Evolutionary conservation across 2,329 filamentous ascomycete species (phyloP).

Genomic region (Colletotrichum cordylinicola): DNA sequence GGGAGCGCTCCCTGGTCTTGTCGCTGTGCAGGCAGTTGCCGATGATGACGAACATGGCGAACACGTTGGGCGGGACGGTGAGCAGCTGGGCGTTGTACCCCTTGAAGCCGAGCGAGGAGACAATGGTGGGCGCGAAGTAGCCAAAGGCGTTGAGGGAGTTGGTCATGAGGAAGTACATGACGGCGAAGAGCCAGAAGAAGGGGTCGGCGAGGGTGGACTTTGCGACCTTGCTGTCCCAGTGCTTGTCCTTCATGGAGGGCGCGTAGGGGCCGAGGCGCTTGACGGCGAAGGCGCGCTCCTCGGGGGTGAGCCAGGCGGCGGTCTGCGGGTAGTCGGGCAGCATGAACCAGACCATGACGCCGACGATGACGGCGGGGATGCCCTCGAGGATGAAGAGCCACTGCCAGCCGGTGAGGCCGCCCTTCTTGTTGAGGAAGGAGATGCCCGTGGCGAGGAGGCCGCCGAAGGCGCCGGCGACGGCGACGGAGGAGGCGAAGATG

Average conservation of each 20-base stretch:
- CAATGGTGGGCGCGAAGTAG: conserved; percentile 40
- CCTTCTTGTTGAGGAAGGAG: conserved; percentile 49
- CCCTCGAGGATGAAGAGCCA: conserved; percentile 68
- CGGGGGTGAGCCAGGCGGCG: conserved; percentile 34
- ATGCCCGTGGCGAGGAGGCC: conserved; percentile 62
- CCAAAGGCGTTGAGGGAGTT: conserved; percentile 40
- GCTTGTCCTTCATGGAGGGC: conserved; percentile 38
- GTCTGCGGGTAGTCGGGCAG: conserved; percentile 40
- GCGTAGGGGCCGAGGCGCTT: conserved; percentile 39
- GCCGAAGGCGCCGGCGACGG: conserved; percentile 65
- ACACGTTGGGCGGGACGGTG: conserved; percentile 41
- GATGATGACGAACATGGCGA: conserved; percentile 38
- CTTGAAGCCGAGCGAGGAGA: conserved; percentile 38
- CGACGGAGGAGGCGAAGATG: conserved; percentile 64
- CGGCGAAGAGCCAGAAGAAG: conserved; percentile 38
- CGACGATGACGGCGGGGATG: conserved; percentile 33
- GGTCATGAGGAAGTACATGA: conserved; percentile 35
- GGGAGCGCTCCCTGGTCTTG: conserved; percentile 34
- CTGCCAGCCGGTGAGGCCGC: conserved; percentile 60
- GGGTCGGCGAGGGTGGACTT: conserved; percentile 35
- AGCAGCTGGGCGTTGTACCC: conserved; percentile 38
- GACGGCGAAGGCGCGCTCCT: conserved; percentile 38
- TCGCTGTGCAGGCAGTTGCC: conserved; percentile 36
- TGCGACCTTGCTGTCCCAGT: conserved; percentile 36
- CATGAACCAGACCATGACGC: conserved; percentile 35